phyloP scores from a whole-genome alignment of 805 yeast species.

The Teunomyces gatunensis region DNA sequence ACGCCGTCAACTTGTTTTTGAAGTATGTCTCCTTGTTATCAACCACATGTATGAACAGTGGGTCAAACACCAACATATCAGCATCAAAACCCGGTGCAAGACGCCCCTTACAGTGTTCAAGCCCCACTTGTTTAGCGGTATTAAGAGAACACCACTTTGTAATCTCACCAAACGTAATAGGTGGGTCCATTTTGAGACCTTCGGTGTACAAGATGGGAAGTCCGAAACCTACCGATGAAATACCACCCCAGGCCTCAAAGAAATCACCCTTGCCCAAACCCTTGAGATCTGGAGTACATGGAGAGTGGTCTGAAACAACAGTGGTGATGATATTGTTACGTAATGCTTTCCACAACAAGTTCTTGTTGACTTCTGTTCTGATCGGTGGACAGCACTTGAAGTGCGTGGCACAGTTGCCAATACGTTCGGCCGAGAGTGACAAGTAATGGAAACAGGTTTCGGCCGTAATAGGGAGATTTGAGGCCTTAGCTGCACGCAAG shows the following conservation, averaged over 20 bases:
- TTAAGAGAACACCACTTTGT: conserved; percentile 77
- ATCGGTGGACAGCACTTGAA: conserved; percentile 97
- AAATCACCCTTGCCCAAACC: conserved; percentile 82
- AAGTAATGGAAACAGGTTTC: conserved; percentile 96
- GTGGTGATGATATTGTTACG: conserved; percentile 64
- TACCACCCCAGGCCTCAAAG: conserved; percentile 95
- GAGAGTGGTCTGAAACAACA: conserved; percentile 94
- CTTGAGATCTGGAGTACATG: conserved; percentile 90
- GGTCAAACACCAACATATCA: conserved; percentile 81
- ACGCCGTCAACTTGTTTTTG: conserved; percentile 88
- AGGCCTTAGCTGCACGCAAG: conserved; percentile 59
- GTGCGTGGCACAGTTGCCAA: conserved; percentile 75
- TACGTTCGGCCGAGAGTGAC: conserved; percentile 71
- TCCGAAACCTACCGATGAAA: conserved; percentile 89
- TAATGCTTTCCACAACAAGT: conserved; percentile 76
- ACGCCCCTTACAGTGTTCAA: conserved; percentile 68
- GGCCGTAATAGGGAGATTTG: conserved; percentile 65
- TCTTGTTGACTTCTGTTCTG: conserved; percentile 68
- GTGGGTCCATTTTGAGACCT: conserved; percentile 51
- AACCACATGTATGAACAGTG: conserved; percentile 48
- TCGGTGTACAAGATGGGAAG: conserved; percentile 78
- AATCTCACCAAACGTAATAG: conserved; percentile 58
- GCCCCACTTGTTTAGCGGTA: conserved; percentile 84
- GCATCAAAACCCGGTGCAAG: conserved; percentile 80
- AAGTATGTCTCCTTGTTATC: conserved; percentile 59